Percentiles rank a stretch among this genome's conserved stretches.
Conservation (phyloP, 768 basidiomycete genomes). For the Xerocomus potaroensis region DNA sequence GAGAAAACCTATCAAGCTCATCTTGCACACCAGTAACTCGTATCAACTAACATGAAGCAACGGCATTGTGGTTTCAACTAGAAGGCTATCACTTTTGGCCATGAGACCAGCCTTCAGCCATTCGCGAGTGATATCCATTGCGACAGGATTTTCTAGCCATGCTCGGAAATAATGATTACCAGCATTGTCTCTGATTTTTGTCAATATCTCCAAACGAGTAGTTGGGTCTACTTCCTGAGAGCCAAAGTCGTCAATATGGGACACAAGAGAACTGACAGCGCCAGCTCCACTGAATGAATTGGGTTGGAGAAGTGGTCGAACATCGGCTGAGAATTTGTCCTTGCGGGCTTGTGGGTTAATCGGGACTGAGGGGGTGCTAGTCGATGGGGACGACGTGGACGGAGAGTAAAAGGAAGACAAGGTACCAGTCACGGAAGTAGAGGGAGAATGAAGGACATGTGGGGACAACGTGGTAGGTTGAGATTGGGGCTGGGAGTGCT, state of each 20-base stretch:
- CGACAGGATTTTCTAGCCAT: slow-evolving; percentile 72
- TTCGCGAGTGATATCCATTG: slow-evolving; percentile 75
- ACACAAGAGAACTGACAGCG: slow-evolving; percentile 60
- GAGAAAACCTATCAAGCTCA: slow-evolving; percentile 16
- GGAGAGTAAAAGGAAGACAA: slow-evolving; percentile 39
- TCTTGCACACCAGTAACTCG: slow-evolving; percentile 3
- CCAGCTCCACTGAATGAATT: slow-evolving; percentile 63
- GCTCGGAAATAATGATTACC: slow-evolving; percentile 85
- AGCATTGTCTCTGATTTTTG: slow-evolving; percentile 77
- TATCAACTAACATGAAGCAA: slow-evolving; percentile 70
- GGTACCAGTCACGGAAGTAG: slow-evolving; percentile 30
- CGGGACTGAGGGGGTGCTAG: slow-evolving; percentile 25
- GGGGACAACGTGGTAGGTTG: slow-evolving; percentile 66
- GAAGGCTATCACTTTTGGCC: slow-evolving; percentile 47
- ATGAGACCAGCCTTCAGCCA: slow-evolving; percentile 74
- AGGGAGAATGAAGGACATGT: slow-evolving; percentile 61
- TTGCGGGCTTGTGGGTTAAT: slow-evolving; percentile 50
- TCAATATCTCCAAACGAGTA: slow-evolving; percentile 72
- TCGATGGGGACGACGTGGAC: slow-evolving; percentile 28
- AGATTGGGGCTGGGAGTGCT: slow-evolving; percentile 26
- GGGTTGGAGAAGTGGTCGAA: slow-evolving; percentile 56
- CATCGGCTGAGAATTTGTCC: slow-evolving; percentile 45
- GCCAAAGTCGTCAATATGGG: slow-evolving; percentile 56
- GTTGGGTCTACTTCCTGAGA: slow-evolving; percentile 57
- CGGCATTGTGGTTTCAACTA: slow-evolving; percentile 80